Percentiles rank a stretch among this genome's conserved stretches.
Conservation (phyloP, 768 basidiomycete species). For the Agaricus bisporus region DNA sequence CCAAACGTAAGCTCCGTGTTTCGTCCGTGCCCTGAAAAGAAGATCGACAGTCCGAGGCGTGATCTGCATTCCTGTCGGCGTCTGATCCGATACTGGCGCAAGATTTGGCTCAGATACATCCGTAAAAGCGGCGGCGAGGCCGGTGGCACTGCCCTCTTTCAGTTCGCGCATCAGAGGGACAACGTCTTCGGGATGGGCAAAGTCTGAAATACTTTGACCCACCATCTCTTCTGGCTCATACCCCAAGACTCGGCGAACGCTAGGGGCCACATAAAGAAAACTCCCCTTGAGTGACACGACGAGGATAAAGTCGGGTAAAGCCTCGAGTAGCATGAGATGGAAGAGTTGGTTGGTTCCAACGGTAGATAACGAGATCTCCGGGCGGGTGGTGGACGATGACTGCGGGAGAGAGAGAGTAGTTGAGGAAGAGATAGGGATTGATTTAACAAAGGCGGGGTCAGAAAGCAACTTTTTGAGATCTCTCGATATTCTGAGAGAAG, state of each 20-base stretch:
- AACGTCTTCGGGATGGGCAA: constrained; percentile 86
- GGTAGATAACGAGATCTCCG: constrained; percentile 12
- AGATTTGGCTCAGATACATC: constrained; percentile 7
- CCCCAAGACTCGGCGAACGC: constrained; percentile 71
- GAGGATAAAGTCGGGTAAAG: constrained; percentile 75
- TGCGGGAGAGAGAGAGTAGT: constrained; percentile 26
- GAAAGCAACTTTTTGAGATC: constrained; percentile 44
- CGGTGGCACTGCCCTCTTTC: constrained; percentile 56
- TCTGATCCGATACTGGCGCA: neutral
- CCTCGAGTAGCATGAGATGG: constrained; percentile 56
- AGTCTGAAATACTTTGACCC: constrained; percentile 69
- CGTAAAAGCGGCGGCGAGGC: constrained; percentile 11
- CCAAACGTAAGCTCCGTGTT: constrained; percentile 71
- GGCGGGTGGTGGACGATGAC: constrained; percentile 12
- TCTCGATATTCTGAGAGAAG: constrained; percentile 40
- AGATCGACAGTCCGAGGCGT: constrained; percentile 66
- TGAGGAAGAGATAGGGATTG: constrained; percentile 37
- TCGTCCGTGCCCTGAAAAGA: constrained; percentile 77
- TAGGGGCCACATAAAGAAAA: constrained; percentile 89
- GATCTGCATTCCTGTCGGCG: neutral
- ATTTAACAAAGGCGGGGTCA: constrained; percentile 40
- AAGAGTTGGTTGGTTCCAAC: constrained; percentile 38
- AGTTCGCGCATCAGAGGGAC: constrained; percentile 89
- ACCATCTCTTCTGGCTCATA: constrained; percentile 83
- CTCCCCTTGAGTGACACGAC: constrained; percentile 90